Percentiles rank a stretch among this genome's conserved stretches.
phyloP scores from a whole-genome alignment of 176 grass and related monocot species.

The Carex myosuroides region DNA sequence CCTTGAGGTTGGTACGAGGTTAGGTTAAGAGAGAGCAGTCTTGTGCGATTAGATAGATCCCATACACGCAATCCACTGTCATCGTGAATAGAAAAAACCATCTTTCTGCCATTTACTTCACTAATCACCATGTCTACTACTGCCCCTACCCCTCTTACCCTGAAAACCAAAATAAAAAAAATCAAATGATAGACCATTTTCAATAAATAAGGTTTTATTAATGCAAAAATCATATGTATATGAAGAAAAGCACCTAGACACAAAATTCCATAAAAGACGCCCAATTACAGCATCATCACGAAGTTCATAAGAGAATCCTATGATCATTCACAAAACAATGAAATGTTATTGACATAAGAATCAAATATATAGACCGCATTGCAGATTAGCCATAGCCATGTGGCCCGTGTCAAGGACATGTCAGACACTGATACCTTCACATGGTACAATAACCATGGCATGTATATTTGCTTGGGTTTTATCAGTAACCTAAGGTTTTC shows the following conservation, averaged over 20 bases:
- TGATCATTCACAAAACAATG: conserved; percentile 14
- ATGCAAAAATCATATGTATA: background rate
- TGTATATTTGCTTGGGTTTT: background rate
- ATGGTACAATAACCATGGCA: background rate
- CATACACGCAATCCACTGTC: conserved; percentile 79
- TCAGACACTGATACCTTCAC: background rate
- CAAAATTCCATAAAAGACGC: conserved; percentile 67
- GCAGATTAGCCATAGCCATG: background rate
- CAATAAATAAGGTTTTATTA: background rate
- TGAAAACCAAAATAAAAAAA: conserved; percentile 32
- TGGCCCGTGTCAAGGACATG: background rate
- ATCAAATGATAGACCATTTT: background rate
- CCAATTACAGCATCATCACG: conserved; percentile 89
- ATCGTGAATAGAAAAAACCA: conserved; percentile 74
- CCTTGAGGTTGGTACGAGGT: conserved; percentile 50
- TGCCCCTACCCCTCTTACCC: conserved; percentile 61
- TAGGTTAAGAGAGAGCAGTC: conserved; percentile 56
- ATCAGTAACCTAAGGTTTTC: background rate
- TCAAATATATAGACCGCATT: background rate
- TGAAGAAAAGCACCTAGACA: conserved; percentile 68
- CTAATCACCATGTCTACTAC: conserved; percentile 77
- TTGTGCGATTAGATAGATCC: conserved; percentile 64
- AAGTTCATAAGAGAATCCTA: conserved; percentile 76
- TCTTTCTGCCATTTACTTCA: conserved; percentile 53
- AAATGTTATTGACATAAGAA: background rate